Evolutionary conservation across 345 rosid genomes (phyloP).

Genomic region (Durio zibethinus): DNA sequence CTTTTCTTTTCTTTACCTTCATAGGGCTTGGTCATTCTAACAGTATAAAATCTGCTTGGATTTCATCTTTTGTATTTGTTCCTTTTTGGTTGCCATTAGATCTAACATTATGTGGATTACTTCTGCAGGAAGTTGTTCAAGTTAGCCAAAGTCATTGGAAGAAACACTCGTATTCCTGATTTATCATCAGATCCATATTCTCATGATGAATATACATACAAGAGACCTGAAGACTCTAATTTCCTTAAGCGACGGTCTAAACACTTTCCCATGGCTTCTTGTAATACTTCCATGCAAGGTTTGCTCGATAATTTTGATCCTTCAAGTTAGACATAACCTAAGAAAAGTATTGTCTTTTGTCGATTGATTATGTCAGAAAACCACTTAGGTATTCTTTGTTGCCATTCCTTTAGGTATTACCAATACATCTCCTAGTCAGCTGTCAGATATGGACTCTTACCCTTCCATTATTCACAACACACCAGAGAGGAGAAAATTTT

Average conservation of each 20-base stretch:
- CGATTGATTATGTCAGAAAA: background rate
- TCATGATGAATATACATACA: slow-evolving; percentile 32
- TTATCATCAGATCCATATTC: slow-evolving; percentile 37
- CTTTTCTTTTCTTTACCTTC: background rate
- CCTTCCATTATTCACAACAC: slow-evolving; percentile 68
- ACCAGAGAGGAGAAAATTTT: slow-evolving; percentile 61
- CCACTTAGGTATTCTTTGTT: background rate
- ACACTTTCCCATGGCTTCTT: slow-evolving; percentile 24
- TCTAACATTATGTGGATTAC: slow-evolving; percentile 15
- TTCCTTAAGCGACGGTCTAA: slow-evolving; percentile 16
- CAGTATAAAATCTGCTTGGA: background rate
- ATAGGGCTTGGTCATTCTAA: background rate
- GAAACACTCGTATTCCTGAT: slow-evolving; percentile 40
- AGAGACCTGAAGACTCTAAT: slow-evolving; percentile 33
- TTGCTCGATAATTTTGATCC: slow-evolving; percentile 14
- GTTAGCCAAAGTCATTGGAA: slow-evolving; percentile 27
- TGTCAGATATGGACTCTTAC: slow-evolving; percentile 42
- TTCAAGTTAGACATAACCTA: background rate
- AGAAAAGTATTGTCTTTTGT: background rate
- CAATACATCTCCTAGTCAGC: slow-evolving; percentile 25
- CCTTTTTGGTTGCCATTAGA: slow-evolving; percentile 1
- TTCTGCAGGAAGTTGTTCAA: slow-evolving; percentile 55
- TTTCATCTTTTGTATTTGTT: background rate
- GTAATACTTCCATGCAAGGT: slow-evolving; percentile 43
- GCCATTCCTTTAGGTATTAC: slow-evolving; percentile 37